Evolutionary conservation across 805 yeast genomes (phyloP).

Genomic region (Zygoascus flipseniorum): DNA sequence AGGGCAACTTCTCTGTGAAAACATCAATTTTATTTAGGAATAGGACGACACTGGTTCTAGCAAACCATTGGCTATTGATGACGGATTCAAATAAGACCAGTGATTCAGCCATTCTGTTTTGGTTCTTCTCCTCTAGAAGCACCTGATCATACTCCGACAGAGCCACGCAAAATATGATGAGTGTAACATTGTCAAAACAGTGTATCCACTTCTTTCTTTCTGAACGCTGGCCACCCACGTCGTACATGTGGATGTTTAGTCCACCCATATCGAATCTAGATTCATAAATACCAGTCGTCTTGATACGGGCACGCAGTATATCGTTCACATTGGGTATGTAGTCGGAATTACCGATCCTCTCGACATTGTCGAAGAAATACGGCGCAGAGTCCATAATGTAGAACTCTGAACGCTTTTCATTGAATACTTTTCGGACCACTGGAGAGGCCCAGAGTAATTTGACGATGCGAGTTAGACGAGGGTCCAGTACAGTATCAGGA

Average conservation of each 20-base stretch:
- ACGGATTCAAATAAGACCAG: slow-evolving; percentile 81
- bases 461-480: slow-evolving; percentile 41
- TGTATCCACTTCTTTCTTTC: slow-evolving; percentile 97
- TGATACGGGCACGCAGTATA: slow-evolving; percentile 78
- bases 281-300: slow-evolving; percentile 88
- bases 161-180: slow-evolving; percentile 86
- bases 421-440: slow-evolving; percentile 44
- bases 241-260: slow-evolving; percentile 55
- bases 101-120: slow-evolving; percentile 71
- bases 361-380: slow-evolving; percentile 57
- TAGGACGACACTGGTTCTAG: slow-evolving; percentile 74
- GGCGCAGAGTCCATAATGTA: slow-evolving; percentile 78
- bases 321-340: slow-evolving; percentile 72
- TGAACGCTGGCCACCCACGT: slow-evolving; percentile 93
- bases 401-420: slow-evolving; percentile 53
- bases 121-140: slow-evolving; percentile 60
- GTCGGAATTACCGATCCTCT: slow-evolving; percentile 47
- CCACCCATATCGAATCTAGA: slow-evolving; percentile 69
- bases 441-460: slow-evolving; percentile 47
- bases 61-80: slow-evolving; percentile 88
- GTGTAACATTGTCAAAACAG: slow-evolving; percentile 87
- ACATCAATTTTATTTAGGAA: slow-evolving; percentile 87
- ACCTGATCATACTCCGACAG: slow-evolving; percentile 86
- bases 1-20: slow-evolving; percentile 74
- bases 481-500: slow-evolving; percentile 45